Evolutionary conservation across 2,329 filamentous ascomycete genomes (phyloP), one percentile per base, ranked within the genome.

Genomic region (Alternaria viburni): DNA sequence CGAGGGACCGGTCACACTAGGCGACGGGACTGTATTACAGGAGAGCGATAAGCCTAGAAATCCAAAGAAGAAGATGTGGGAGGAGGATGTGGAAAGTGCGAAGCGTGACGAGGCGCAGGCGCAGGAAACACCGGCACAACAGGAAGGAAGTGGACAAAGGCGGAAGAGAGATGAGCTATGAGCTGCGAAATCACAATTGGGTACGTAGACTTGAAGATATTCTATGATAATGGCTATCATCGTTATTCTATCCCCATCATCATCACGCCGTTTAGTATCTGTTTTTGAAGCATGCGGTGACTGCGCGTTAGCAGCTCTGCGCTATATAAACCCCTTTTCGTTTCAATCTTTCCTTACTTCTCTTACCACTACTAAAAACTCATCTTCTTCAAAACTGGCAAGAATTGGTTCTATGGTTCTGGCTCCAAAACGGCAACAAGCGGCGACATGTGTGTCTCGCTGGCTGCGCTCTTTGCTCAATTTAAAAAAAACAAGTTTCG

Each of bases 31-130:
- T 19, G 82, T 82, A 4, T 75, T 85, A 54, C 65, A 81, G 61
- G 73, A 83, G 65, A 77, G 73, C 26, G 77, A 76, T 67, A 77
- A 71, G 67, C 80, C 77, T 25, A 71, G 76, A 26, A 89, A 89
- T 74, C 86, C 86, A 7, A 89, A 86, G 81, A 89, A 89, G 81
- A 85, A 87, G 79, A 85, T 86, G 79, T 88, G 87, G 82, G 87
- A 89, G 67, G 86, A 86, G 61, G 55, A 72, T 61, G 74, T 76
- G 11, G 77, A 81, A 67, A 73, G 67, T 25, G 68, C 58, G 54
- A 79, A 75, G 65, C 62, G 68, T 63, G 75, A 77, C 57, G 64
- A 72, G 52, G 66, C 64, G 45, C 69, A 74, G 59, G 26, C 64
- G 8, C 43, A 63, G 21, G 49, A 44, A 28, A 36, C 43, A 25